Evolutionary conservation across 495 filamentous ascomycete genomes (phyloP), one percentile per base, ranked within the genome.

Genomic region (Hypoxylon subgilvum): DNA sequence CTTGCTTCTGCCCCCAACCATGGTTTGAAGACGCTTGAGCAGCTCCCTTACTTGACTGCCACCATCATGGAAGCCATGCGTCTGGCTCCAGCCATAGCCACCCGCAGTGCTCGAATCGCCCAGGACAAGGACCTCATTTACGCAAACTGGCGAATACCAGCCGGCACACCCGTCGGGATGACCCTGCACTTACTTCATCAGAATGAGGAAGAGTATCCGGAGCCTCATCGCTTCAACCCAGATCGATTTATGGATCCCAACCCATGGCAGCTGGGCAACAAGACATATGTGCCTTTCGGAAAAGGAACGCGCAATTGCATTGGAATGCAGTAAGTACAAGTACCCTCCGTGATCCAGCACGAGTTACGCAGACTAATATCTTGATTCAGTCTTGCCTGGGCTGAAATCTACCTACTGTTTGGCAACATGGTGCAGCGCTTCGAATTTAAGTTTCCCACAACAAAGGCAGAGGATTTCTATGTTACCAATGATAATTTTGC

Each of bases 71-170:
- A 77, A 52, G 69, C 61, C 23, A 38, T 76, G 25, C 65, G 73
- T 12, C 47, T 70, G 5, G 48, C 46, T 27, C 62, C 68, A 14
- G 76, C 67, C 3, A 65, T 74, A 6, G 65, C 67, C 17, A 70
- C 73, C 0, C 67, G 78, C 4, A 57, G 73, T 4, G 70, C 68
- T 21, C 71, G 75, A 10, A 65, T 76, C 38, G 63, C 66, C 0
- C 74, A 71, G 0, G 58, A 74, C 34, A 45, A 58, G 18, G 66
- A 68, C 6, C 69, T 80, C 16, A 44, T 69, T 4, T 78, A 76
- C 55, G 47, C 55, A 16, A 61, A 76, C 13, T 82, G 78, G 77
- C 52, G 58, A 5, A 81, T 82, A 39, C 79, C 79, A 4, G 64
- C 72, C 0, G 77, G 76, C 19, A 69, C 65, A 10, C 63, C 69